phyloP scores from a whole-genome alignment of 2,329 filamentous ascomycete genomes.

The Aspergillus texensis region DNA sequence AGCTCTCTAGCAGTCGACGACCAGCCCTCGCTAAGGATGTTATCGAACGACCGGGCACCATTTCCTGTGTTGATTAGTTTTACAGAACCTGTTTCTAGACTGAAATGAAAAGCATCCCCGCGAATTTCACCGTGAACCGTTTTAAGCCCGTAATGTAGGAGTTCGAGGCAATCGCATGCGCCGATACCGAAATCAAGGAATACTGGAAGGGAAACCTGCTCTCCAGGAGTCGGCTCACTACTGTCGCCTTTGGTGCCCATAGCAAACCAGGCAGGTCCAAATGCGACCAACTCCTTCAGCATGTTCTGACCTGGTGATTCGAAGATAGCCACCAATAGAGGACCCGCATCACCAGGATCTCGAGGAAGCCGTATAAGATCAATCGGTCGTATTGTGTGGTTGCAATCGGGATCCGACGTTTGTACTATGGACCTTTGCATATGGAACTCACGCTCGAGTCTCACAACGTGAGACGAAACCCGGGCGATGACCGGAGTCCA shows the following conservation, averaged over 20 bases:
- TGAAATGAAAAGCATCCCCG: conserved; percentile 88
- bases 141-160: conserved; percentile 85
- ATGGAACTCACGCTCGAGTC: conserved; percentile 85
- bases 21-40: conserved; percentile 88
- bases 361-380: conserved; percentile 74
- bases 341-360: conserved; percentile 67
- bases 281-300: conserved; percentile 69
- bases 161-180: conserved; percentile 80
- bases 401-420: conserved; percentile 70
- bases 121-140: conserved; percentile 89
- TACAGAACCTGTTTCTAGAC: conserved; percentile 68
- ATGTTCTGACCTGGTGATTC: conserved; percentile 76
- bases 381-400: conserved; percentile 78
- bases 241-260: conserved; percentile 51
- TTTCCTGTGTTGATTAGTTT: conserved; percentile 85
- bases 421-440: conserved; percentile 73
- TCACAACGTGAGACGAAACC: conserved; percentile 77
- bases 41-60: conserved; percentile 84
- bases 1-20: conserved; percentile 77
- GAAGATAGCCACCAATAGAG: conserved; percentile 80
- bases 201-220: conserved; percentile 68
- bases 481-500: conserved; percentile 74
- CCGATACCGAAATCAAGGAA: conserved; percentile 93
- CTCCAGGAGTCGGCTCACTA: conserved; percentile 55
- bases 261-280: conserved; percentile 75